These are phyloP conservation scores for Wickerhamiella lipophila DNA, from an alignment of 805 yeast genomes.

Conservation along the genomic window DNA sequence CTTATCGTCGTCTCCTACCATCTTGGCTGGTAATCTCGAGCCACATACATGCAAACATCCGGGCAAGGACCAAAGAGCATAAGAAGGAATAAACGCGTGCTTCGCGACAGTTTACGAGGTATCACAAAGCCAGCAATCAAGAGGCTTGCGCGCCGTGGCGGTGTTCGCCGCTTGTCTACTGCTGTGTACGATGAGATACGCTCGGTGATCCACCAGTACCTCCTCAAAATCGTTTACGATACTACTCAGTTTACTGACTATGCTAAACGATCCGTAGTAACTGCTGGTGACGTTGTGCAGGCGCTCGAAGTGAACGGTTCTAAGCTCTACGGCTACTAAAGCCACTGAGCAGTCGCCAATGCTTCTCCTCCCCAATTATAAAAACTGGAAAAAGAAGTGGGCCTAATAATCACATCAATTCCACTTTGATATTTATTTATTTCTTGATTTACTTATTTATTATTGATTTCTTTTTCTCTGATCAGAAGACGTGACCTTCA, in stretches of 20 bases:
- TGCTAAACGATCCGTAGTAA: conserved; percentile 99
- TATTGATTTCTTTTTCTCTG: neutral
- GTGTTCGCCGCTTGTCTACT: conserved; percentile 99
- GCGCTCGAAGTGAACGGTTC: conserved; percentile 99
- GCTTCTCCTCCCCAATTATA: no score
- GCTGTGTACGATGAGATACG: conserved; percentile 98
- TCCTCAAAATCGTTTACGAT: conserved; percentile 95
- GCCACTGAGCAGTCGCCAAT: no score
- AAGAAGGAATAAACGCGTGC: neutral
- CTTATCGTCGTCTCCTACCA: neutral
- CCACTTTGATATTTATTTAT: no score
- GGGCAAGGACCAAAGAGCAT: neutral
- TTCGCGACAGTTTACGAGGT: conserved; percentile 97
- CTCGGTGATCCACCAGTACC: conserved; percentile 88
- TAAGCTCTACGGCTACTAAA: conserved; percentile 89
- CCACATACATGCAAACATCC: neutral
- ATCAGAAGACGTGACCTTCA: no score
- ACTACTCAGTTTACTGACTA: conserved; percentile 99
- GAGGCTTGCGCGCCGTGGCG: conserved; percentile 99
- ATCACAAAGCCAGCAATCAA: conserved; percentile 99
- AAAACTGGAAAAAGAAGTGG: no score
- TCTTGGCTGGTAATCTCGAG: neutral
- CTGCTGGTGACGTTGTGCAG: conserved; percentile 95
- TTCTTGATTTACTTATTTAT: neutral
- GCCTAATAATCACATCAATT: no score